Base-by-base conservation (phyloP, 108 stramenopile species). In the Discostella pseudostelligera region DNA sequence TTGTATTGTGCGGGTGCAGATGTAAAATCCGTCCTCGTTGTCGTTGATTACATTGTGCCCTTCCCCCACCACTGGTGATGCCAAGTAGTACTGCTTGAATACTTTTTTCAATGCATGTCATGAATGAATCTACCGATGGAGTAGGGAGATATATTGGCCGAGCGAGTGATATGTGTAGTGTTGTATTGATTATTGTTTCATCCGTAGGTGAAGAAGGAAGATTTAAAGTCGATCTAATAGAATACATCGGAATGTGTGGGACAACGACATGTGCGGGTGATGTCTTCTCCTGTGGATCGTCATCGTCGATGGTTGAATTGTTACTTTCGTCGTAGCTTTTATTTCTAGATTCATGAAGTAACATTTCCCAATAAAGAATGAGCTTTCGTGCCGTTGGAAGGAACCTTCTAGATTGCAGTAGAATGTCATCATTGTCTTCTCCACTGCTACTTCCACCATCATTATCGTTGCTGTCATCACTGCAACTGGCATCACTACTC, bases 91-190 rank as follows among this genome's bases (percentile, higher is more conserved):
- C 54, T 10, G 51, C 39, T n/a, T 40, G 44, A 8, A 74, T n/a
- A n/a, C 50, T 39, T 47, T 60, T 61, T 4, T 65, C 44, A 46
- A 74, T 74, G 14, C 50, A 42, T 56, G 32, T 25, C 13, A 74
- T 16, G 53, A 74, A 74, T 39, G 65, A 44, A 37, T 66, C 59
- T 22, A 74, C 73, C 36, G 73, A 74, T 24, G 73, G 65, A 32
- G 73, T 46, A 8, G 73, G 73, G 13, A 74, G 46, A 36, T 66
- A 67, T 4, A 74, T 67, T 46, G 73, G 73, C 20, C 73, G 65
- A 25, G 73, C 59, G 24, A 74, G 55, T 8, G 73, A 74, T 0
- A 74, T 56, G 26, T 74, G 73, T 6, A 67, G 28, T 0, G 20
- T 35, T 17, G 21, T 50, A 11, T 17, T 25, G 24, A 13, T 22